Percentiles rank a stretch among this genome's conserved stretches.
Conservation (phyloP, 176 grass and related monocot species). For the Oryza coarctata region DNA sequence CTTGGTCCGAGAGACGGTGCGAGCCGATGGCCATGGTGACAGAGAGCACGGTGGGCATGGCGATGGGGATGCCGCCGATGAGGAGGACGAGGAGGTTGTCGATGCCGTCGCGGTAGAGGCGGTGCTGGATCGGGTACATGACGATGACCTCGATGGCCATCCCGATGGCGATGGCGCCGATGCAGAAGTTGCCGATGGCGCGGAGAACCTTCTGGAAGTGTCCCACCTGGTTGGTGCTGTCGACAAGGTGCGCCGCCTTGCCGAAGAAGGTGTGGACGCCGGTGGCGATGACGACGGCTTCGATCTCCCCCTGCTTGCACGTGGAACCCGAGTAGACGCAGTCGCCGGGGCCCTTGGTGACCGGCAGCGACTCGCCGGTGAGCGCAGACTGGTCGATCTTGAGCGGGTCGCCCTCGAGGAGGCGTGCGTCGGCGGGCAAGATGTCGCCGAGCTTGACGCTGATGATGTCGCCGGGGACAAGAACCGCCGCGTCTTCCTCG, state of each 20-base stretch:
- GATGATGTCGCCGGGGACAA: conserved; percentile 86
- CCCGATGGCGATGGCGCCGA: conserved; percentile 64
- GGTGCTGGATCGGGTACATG: conserved; percentile 85
- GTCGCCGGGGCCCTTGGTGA: conserved; percentile 62
- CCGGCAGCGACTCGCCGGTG: conserved; percentile 83
- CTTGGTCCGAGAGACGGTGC: conserved; percentile 62
- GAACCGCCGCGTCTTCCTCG: conserved; percentile 68
- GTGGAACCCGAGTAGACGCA: conserved; percentile 88
- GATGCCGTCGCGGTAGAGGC: conserved; percentile 81
- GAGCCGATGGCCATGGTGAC: conserved; percentile 98
- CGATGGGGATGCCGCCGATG: conserved; percentile 95
- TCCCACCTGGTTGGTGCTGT: conserved; percentile 88
- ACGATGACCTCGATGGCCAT: conserved; percentile 65
- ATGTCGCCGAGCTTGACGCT: conserved; percentile 93
- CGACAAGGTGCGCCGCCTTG: conserved; percentile 91
- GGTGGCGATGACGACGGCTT: conserved; percentile 84
- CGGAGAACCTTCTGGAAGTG: conserved; percentile 93
- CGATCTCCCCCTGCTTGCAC: conserved; percentile 94
- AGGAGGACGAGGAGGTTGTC: conserved; percentile 94
- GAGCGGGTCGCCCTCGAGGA: conserved; percentile 76
- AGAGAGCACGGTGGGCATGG: conserved; percentile 90
- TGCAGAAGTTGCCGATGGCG: conserved; percentile 98
- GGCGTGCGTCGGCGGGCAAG: conserved; percentile 72
- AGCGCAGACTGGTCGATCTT: conserved; percentile 96
- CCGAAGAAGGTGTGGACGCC: conserved; percentile 99